Base-by-base conservation (phyloP, 2,329 filamentous ascomycete genomes). In the Geosmithia morbida region DNA sequence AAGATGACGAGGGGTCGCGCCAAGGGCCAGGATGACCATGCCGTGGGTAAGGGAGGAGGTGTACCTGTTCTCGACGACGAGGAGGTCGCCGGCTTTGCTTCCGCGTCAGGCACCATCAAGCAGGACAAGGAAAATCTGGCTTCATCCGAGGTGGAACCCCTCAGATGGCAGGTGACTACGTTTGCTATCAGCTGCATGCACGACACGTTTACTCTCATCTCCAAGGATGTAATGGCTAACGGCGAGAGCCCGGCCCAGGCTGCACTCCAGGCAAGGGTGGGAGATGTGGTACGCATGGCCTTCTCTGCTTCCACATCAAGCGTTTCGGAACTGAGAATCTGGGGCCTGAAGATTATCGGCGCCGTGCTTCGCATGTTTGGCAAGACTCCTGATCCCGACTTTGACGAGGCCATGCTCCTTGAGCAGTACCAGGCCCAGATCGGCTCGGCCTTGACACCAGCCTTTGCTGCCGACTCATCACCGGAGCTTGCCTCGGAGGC, bases 361-460 rank as follows among this genome's bases (percentile, higher is more conserved):
- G 86, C 89, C 49, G 80, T 97, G 10, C 70, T 98, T 46, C 94
- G 89, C 70, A 87, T 96, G 72, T 98, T 98, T 66, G 92, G 92
- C 47, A 90, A 88, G 59, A 88, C 86, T 1, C 86, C 90, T 2
- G 92, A 98, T 64, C 94, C 92, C 0, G 92, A 98, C 61, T 98
- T 98, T 59, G 79, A 90, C n/a, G 92, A 98, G 64, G 92, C 86
- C 1, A 94, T 94, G 66, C 73, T 98, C 16, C 74, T 98, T 3
- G 94, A 98, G 62, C 92, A 98, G 63, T 98, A 98, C 58, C 94
- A 98, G 64, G 92, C 92, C 5, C 92, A 98, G 60, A 98, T 98
- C 59, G 89, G 89, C 57, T 97, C 92, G 17, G 92, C 92, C 1
- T 72, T 98, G 51, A 98, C 94, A 0, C 92, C 92, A 3, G 94